These are phyloP conservation scores for Melanopsichium pennsylvanicum DNA, from an alignment of 1,284 basidiomycete species.

Conservation along the genomic window DNA sequence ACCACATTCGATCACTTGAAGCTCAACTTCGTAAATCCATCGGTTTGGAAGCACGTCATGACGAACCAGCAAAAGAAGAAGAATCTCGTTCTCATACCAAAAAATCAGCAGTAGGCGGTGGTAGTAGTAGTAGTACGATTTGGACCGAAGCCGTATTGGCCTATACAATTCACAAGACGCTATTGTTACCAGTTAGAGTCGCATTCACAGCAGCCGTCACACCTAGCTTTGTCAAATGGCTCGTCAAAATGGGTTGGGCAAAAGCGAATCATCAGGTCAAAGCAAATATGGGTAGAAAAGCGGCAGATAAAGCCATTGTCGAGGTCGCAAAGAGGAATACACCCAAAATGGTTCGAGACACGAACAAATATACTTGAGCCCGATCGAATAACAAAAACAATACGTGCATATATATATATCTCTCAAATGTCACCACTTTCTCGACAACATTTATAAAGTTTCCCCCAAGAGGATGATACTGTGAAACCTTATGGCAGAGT, in stretches of 20 bases:
- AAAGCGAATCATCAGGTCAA: constrained; percentile 44
- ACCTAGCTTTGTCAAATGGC: constrained; percentile 75
- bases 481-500: too few species aligned
- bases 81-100: too few species aligned
- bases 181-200: constrained; percentile 87
- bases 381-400: background rate
- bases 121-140: constrained; percentile 63
- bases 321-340: constrained; percentile 21
- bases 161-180: constrained; percentile 93
- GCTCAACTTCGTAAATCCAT: constrained; percentile 68
- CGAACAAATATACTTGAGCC: constrained; percentile 20
- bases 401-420: background rate
- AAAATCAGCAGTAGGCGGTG: too few species aligned
- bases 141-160: constrained; percentile 92
- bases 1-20: constrained; percentile 79
- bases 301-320: constrained; percentile 30
- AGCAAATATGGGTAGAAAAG: constrained; percentile 21
- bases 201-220: constrained; percentile 88
- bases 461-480: too few species aligned
- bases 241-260: constrained; percentile 58
- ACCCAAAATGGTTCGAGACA: constrained; percentile 1
- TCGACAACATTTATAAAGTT: too few species aligned
- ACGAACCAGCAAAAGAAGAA: background rate
- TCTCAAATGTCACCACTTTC: constrained; percentile 7
- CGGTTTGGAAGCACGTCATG: constrained; percentile 53